phyloP scores from a whole-genome alignment of 345 rosid species.

The Eucalyptus pauciflora region DNA sequence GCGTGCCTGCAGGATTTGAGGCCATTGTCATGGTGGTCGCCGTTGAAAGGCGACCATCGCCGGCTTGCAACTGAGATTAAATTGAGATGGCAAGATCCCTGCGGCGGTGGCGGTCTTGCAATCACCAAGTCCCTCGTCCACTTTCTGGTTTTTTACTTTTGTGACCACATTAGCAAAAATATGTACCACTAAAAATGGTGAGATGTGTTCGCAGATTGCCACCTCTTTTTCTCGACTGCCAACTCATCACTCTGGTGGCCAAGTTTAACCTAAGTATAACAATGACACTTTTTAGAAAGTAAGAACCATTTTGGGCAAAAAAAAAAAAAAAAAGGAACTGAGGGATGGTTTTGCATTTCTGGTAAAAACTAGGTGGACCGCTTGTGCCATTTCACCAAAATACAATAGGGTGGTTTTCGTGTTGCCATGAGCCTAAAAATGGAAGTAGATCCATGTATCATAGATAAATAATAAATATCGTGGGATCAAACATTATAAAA shows the following conservation, averaged over 20 bases:
- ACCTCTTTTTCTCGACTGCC: background rate
- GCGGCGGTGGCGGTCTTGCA: background rate
- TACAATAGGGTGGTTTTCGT: background rate
- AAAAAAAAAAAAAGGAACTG: too few relatives aligned
- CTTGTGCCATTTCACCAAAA: background rate
- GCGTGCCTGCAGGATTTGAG: background rate
- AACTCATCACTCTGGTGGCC: background rate
- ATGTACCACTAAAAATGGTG: background rate
- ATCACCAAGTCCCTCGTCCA: background rate
- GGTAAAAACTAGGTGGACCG: background rate
- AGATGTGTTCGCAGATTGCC: background rate
- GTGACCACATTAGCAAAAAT: background rate
- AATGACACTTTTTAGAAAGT: background rate
- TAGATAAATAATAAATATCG: background rate
- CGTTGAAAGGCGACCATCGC: background rate
- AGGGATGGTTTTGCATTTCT: background rate
- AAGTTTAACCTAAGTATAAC: background rate
- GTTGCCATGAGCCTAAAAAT: background rate
- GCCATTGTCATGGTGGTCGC: background rate
- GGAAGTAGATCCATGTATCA: background rate
- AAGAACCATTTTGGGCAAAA: background rate
- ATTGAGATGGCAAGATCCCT: background rate
- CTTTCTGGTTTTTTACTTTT: background rate
- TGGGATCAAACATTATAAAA: background rate
- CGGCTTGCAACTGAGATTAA: background rate